phyloP scores from a whole-genome alignment of 805 yeast genomes.

The Ogataea siamensis region DNA sequence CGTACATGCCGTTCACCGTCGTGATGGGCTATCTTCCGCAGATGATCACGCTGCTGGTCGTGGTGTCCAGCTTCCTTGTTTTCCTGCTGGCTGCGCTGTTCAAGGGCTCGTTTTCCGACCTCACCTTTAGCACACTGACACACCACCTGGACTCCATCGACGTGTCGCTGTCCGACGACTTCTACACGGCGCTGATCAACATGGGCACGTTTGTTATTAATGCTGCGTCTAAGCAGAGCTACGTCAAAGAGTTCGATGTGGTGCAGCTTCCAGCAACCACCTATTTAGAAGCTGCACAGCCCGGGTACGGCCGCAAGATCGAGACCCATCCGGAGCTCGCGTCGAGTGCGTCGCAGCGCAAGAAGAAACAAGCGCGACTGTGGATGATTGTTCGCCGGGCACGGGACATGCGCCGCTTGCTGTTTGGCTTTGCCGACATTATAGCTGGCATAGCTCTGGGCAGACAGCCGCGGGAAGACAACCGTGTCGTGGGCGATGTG shows the following conservation, averaged over 20 bases:
- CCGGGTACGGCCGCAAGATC: constrained; percentile 30
- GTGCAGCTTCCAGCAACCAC: constrained; percentile 50
- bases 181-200: constrained; percentile 58
- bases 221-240: constrained; percentile 66
- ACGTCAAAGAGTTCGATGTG: constrained; percentile 54
- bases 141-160: constrained; percentile 37
- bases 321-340: constrained; percentile 30
- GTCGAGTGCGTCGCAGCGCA: constrained; percentile 14
- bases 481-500: constrained; percentile 1
- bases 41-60: constrained; percentile 49
- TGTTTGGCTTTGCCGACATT: constrained; percentile 7
- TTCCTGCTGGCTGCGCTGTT: constrained; percentile 58
- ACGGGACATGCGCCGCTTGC: constrained; percentile 8
- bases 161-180: constrained; percentile 55
- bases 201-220: constrained; percentile 62
- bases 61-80: constrained; percentile 49
- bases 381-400: constrained; percentile 23
- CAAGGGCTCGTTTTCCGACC: constrained; percentile 38
- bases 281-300: constrained; percentile 44
- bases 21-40: constrained; percentile 67
- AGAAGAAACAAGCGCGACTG: constrained; percentile 7
- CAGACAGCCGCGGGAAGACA: background rate
- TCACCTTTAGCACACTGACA: constrained; percentile 35
- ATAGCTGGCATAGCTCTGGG: background rate
- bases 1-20: constrained; percentile 53